phyloP scores from a whole-genome alignment of 441 rosid species.

The Euphorbia schlechtendalii region DNA sequence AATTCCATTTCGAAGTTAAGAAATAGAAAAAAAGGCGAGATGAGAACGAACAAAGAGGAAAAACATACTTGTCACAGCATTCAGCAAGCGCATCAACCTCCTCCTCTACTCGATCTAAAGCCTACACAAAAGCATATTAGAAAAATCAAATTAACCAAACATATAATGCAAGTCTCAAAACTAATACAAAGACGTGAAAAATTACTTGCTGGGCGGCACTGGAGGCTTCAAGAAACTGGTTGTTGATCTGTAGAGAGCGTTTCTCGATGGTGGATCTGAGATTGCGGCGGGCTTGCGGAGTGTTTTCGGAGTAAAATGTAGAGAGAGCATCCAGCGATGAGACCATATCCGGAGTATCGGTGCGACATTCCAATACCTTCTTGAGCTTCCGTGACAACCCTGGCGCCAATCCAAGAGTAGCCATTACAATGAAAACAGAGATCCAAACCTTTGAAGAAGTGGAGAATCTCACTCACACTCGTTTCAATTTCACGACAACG shows the following conservation, averaged over 20 bases:
- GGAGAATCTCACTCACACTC: not conserved
- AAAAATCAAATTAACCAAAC: not conserved
- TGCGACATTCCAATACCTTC: constrained; percentile 83
- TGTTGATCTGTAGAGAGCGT: constrained; percentile 80
- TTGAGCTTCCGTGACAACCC: constrained; percentile 90
- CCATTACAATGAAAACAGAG: constrained; percentile 23
- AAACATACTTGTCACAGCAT: constrained; percentile 71
- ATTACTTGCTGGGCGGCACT: constrained; percentile 56
- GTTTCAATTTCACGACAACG: not conserved
- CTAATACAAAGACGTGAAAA: not conserved
- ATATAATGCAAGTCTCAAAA: not conserved
- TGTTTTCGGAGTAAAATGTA: constrained; percentile 74
- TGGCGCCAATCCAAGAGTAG: constrained; percentile 72
- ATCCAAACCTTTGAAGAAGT: not conserved
- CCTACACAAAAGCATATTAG: constrained; percentile 22
- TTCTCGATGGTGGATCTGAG: constrained; percentile 97
- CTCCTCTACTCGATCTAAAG: constrained; percentile 89
- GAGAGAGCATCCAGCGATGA: constrained; percentile 84
- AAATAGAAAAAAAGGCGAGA: not conserved
- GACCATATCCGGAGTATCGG: constrained; percentile 79
- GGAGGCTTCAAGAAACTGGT: constrained; percentile 77
- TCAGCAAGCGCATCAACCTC: constrained; percentile 86
- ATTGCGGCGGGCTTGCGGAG: constrained; percentile 85
- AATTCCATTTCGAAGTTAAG: not conserved
- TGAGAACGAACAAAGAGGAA: not conserved